A percentile compares a stretch with the other conserved stretches of the same genome.
Conservation (phyloP, 140 eudicot genomes). For the Anethum foeniculum region DNA sequence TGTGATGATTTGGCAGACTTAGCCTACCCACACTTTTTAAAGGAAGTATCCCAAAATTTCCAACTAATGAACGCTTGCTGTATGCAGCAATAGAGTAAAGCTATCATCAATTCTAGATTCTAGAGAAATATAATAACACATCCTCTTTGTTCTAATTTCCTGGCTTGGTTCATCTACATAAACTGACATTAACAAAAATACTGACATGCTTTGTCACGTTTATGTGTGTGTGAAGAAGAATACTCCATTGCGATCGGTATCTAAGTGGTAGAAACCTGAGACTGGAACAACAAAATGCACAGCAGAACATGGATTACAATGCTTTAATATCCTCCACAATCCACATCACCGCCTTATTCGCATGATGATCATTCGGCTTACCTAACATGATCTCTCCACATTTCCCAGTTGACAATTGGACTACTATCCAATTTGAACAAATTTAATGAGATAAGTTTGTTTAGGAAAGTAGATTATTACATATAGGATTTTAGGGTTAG, state of each 20-base stretch:
- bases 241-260: neutral
- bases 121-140: no score
- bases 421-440: no score
- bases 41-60: no score
- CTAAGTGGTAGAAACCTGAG: neutral
- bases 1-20: neutral
- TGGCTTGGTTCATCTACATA: neutral
- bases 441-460: no score
- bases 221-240: neutral
- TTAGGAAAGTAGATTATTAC: no score
- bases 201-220: neutral
- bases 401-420: no score
- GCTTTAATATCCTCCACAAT: no score
- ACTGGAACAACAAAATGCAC: neutral
- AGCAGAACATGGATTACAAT: neutral
- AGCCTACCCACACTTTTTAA: neutral
- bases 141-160: neutral
- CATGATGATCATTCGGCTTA: neutral
- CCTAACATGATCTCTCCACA: no score
- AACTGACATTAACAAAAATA: neutral
- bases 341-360: neutral
- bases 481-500: no score
- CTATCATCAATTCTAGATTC: neutral
- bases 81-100: neutral
- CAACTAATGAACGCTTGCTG: no score